Base-by-base conservation (phyloP, 768 basidiomycete species). In the Phallus indusiatus region DNA sequence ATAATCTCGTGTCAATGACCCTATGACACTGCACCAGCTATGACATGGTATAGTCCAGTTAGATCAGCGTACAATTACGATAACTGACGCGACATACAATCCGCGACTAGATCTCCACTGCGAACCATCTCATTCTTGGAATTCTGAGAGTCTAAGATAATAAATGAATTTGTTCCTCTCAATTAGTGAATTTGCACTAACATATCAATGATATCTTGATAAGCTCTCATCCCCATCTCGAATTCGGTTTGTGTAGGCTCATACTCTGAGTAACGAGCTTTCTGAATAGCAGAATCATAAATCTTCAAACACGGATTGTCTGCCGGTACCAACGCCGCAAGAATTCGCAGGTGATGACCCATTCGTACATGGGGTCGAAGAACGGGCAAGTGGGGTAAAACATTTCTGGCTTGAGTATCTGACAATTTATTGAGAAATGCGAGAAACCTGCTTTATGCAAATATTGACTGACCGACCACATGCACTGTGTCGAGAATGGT, bases 261-360 rank as follows among this genome's bases (percentile, higher is more conserved):
- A 48, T 73, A 70, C 3, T 74, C 73, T 1, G 81, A 77, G 54
- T 84, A 81, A 18, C 86, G 78, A 22, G 82, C 87, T 11, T 87
- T 74, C 67, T 90, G 88, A 53, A 90, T 78, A 0, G 81, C 85
- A 52, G 86, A 82, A 65, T 90, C 88, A 65, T 87, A 90, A 85
- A 85, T 58, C 47, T 51, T 20, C 16, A 58, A 28, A 48, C 46
- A 54, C 22, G 42, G 12, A n/a, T 56, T 35, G 17, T 58, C 61
- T 6, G 73, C 47, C 70, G 75, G 58, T 75, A 82, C 59, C 1
- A 91, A 75, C 0, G 87, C 87, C 2, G 80, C 70, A 36, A 91
- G 78, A 71, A 86, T 88, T 47, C 88, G 83, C 66, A 90, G 87
- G 68, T 90, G 88, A 68, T 88, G 83, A 52, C 86, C 74, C 85